These are phyloP conservation scores for Paecilomyces variotii DNA, from an alignment of 2,329 filamentous ascomycete genomes.

Conservation along the genomic window DNA sequence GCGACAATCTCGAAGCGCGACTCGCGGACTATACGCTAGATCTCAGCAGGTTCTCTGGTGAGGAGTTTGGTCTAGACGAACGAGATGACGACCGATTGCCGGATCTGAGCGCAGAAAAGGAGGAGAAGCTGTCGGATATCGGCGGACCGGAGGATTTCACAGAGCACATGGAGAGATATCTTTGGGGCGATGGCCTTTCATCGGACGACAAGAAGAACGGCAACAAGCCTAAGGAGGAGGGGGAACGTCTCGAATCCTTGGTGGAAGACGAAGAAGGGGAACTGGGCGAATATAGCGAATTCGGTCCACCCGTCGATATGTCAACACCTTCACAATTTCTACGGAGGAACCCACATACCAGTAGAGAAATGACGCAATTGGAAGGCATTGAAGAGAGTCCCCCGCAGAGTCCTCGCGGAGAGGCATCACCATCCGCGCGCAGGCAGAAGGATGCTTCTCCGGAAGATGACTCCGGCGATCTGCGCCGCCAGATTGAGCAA, in stretches of 20 bases:
- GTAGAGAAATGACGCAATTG: conserved; percentile 25
- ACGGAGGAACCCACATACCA: conserved; percentile 17
- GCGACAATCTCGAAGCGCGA: conserved; percentile 28
- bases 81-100: conserved; percentile 17
- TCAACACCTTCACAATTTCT: conserved; percentile 36
- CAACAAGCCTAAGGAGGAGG: conserved; percentile 5
- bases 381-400: conserved; percentile 31
- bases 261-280: conserved; percentile 10
- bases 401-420: conserved; percentile 14
- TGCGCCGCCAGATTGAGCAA: conserved; percentile 24
- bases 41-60: conserved; percentile 28
- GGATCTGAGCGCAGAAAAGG: conserved; percentile 15
- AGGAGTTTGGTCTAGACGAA: conserved; percentile 13
- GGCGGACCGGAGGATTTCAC: conserved; percentile 37
- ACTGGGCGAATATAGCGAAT: conserved; percentile 33
- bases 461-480: conserved; percentile 12
- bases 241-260: neutral
- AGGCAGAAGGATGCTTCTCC: conserved; percentile 13
- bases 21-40: conserved; percentile 34
- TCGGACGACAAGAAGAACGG: conserved; percentile 6
- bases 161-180: conserved; percentile 32
- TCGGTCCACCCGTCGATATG: conserved; percentile 36
- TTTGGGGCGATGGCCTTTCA: conserved; percentile 21
- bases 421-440: conserved; percentile 19
- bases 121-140: conserved; percentile 28